Evolutionary conservation across 2,329 filamentous ascomycete species (phyloP), one percentile per base, ranked within the genome.

Genomic region (Pleurostoma richardsiae): DNA sequence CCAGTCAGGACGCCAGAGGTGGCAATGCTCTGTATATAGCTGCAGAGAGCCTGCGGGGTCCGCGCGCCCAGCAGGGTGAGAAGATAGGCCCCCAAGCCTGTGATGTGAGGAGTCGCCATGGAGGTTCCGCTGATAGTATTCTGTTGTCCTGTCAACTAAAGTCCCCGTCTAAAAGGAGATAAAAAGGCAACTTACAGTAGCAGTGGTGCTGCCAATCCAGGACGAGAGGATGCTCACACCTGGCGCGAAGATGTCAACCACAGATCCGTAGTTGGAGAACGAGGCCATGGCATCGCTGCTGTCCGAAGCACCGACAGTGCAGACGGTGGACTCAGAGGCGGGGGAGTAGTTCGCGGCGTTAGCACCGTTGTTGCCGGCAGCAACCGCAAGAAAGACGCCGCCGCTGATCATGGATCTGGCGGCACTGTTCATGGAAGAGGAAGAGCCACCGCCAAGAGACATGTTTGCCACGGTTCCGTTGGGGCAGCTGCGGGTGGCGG

Each of bases 351-450:
- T 61, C 19, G 58, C 51, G 2, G 76, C 73, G 50, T 79, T 65
- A 19, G 53, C 54, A 46, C 63, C 65, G 4, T 67, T 62, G 57
- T 82, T 82, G 40, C 79, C 79, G 19, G 78, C 79, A 3, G 79
- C 78, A 8, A 80, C 77, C 43, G 72, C 76, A 38, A 79, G 64
- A 55, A 79, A 77, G 49, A 79, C 63, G 10, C 76, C 77, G 0
- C 67, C 63, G 6, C 53, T 54, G 52, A 75, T 65, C 29, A 77
- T 66, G 45, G 62, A 63, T 29, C 66, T 66, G 6, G 78, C 75
- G 6, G 77, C 77, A 19, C 57, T 59, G 68, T 81, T 82, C 52
- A 80, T 55, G 8, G 76, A 59, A 3, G 63, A 48, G 3, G 74
- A 75, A 49, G 54, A 62, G 47, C 55, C 44, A 11, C 77, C 77